phyloP scores from a whole-genome alignment of 305 asterid species.

The Fraxinus nigra region DNA sequence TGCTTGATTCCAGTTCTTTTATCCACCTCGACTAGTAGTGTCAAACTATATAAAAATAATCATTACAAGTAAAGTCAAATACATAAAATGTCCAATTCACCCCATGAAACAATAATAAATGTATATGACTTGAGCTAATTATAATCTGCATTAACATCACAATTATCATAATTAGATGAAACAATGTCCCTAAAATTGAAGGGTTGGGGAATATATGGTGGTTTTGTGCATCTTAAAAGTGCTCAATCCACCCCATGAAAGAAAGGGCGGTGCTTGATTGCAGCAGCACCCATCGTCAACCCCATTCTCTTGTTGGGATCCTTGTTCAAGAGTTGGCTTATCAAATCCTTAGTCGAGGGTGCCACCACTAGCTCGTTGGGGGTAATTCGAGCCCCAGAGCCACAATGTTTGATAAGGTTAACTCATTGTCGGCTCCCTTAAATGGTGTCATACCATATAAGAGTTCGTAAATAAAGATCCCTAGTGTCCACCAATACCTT shows the following conservation, averaged over 20 bases:
- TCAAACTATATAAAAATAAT: background rate
- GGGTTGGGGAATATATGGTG: constrained; percentile 56
- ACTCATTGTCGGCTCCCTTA: constrained; percentile 54
- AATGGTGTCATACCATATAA: constrained; percentile 71
- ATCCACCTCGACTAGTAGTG: background rate
- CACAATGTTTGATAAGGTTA: constrained; percentile 60
- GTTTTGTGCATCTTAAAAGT: constrained; percentile 60
- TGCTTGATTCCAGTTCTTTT: background rate
- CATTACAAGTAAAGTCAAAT: background rate
- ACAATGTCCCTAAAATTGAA: constrained; percentile 27
- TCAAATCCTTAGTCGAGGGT: constrained; percentile 56
- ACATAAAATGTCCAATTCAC: background rate
- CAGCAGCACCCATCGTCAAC: constrained; percentile 59
- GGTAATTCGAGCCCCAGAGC: constrained; percentile 61
- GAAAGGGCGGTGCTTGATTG: constrained; percentile 67
- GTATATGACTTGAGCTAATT: constrained; percentile 20
- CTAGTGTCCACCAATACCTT: constrained; percentile 91
- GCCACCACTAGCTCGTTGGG: constrained; percentile 57
- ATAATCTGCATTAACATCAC: constrained; percentile 45
- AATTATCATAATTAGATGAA: constrained; percentile 27
- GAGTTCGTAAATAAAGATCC: constrained; percentile 54
- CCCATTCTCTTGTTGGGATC: constrained; percentile 77
- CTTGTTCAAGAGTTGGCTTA: constrained; percentile 48
- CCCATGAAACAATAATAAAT: background rate
- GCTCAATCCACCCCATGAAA: constrained; percentile 82